These are phyloP conservation scores for Bonnemaisonia californica DNA, from an alignment of 31 red algal genomes.

Conservation along the genomic window DNA sequence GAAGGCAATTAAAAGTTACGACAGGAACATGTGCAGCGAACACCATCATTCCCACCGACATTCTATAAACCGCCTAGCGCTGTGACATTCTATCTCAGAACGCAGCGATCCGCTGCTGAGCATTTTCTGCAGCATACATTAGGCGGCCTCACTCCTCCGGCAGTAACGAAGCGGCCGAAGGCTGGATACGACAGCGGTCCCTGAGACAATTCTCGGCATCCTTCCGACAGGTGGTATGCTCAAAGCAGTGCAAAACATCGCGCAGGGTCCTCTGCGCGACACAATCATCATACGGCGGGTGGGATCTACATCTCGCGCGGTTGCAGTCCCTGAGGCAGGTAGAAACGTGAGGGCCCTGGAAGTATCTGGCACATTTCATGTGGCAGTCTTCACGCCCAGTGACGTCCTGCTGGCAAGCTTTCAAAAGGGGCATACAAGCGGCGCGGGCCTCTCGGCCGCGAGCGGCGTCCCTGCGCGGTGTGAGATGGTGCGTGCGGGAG, in stretches of 20 bases:
- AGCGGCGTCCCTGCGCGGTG: slow-evolving; percentile 14
- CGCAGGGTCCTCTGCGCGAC: slow-evolving; percentile 8
- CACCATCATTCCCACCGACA: too few species aligned
- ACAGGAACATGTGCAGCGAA: too few species aligned
- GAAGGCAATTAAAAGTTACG: too few species aligned
- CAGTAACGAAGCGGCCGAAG: background rate
- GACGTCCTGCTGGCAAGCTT: slow-evolving; percentile 28
- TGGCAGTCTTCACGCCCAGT: slow-evolving; percentile 8
- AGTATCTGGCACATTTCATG: slow-evolving; percentile 27
- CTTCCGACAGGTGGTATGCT: background rate
- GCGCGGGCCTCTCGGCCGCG: slow-evolving; percentile 10
- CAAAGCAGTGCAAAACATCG: slow-evolving; percentile 4
- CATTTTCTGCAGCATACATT: too few species aligned
- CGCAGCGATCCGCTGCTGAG: too few species aligned
- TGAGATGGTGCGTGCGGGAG: background rate
- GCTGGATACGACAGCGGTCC: slow-evolving; percentile 9
- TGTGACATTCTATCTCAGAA: too few species aligned
- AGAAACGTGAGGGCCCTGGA: background rate
- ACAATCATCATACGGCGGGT: slow-evolving; percentile 33
- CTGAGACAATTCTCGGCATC: slow-evolving; percentile 14
- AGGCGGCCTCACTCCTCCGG: background rate
- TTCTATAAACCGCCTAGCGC: too few species aligned
- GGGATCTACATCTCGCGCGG: slow-evolving; percentile 10
- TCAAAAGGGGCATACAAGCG: slow-evolving; percentile 28
- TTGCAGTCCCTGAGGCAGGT: slow-evolving; percentile 33